Evolutionary conservation across 306 rosid species (phyloP), one percentile per base, ranked within the genome.

Genomic region (Datisca glomerata): DNA sequence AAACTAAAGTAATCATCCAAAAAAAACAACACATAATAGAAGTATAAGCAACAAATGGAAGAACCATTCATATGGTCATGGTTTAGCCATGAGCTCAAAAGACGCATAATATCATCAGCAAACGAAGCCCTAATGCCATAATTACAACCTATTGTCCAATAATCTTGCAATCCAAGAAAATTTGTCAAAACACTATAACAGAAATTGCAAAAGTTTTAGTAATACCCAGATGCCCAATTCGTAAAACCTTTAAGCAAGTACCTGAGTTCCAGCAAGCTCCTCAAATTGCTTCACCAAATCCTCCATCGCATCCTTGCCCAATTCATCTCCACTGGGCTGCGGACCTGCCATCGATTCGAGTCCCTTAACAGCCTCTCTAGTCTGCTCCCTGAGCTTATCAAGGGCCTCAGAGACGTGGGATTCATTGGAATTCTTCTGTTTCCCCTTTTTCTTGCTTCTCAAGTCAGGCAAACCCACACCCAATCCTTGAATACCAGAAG

Each of bases 231-330:
- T n/a, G n/a, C n/a, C 17, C 10, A 15, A 35, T 22, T 35, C 24
- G 21, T 25, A 53, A 45, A 50, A 43, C 35, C 12, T 41, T 23
- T 20, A 13, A 34, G 31, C 16, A 24, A 10, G 28, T 68, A 85
- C 93, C 96, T 77, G 85, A 55, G 86, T 57, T n/a, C 75, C 87
- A 54, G 81, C 67, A 51, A 85, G 71, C 32, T 80, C 73, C 72
- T 77, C 93, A 56, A 89, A 89, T 57, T 89, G 95, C 76, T 89
- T 89, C 45, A 89, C 82, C 97, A 87, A 89, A 64, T 89, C 95
- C 15, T 89, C 97, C 73, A 89, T 64, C 66, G 66, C 71, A 52
- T 86, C 92, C 44, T 75, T 61, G 6, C 65, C 71, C 6, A 75
- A 55, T 58, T 78, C 86, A 58, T 64, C 92, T 3, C 29, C 58